Evolutionary conservation across 352 stramenopile species (phyloP).

Genomic region (Pythium rhizo-oryzae): DNA sequence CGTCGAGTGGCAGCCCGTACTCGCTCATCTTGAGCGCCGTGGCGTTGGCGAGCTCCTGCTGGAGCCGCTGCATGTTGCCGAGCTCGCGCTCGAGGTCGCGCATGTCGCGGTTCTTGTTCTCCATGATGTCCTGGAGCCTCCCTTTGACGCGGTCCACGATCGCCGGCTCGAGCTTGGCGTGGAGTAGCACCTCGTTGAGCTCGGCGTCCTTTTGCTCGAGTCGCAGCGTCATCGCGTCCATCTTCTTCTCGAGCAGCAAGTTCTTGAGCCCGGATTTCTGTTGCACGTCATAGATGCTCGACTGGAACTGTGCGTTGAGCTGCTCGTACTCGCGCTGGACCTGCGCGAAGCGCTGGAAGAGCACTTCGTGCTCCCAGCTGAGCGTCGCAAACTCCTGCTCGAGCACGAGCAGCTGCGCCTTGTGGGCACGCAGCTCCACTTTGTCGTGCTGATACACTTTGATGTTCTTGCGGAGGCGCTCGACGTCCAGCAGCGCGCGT

Average conservation of each 20-base stretch:
- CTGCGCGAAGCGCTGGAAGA: slow-evolving; percentile 87
- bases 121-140: slow-evolving; percentile 90
- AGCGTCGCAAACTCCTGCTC: slow-evolving; percentile 90
- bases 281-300: slow-evolving; percentile 92
- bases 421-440: slow-evolving; percentile 60
- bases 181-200: slow-evolving; percentile 91
- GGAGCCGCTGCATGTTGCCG: slow-evolving; percentile 62
- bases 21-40: slow-evolving; percentile 90
- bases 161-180: slow-evolving; percentile 89
- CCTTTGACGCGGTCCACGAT: slow-evolving; percentile 85
- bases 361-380: slow-evolving; percentile 94
- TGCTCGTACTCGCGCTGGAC: slow-evolving; percentile 89
- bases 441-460: slow-evolving; percentile 73
- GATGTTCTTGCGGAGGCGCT: slow-evolving; percentile 69
- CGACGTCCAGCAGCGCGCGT: slow-evolving; percentile 79
- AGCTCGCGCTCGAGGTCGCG: slow-evolving; percentile 86
- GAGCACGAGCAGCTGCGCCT: slow-evolving; percentile 80
- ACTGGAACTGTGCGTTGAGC: slow-evolving; percentile 89
- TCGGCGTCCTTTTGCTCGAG: slow-evolving; percentile 93
- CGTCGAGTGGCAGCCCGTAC: slow-evolving; percentile 89
- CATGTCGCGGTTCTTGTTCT: slow-evolving; percentile 85
- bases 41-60: slow-evolving; percentile 82
- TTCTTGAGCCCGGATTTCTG: slow-evolving; percentile 95
- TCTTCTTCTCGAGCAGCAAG: slow-evolving; percentile 95
- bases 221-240: slow-evolving; percentile 77